Base-by-base conservation (phyloP, 108 stramenopile species). In the Cyclotella sp. region DNA sequence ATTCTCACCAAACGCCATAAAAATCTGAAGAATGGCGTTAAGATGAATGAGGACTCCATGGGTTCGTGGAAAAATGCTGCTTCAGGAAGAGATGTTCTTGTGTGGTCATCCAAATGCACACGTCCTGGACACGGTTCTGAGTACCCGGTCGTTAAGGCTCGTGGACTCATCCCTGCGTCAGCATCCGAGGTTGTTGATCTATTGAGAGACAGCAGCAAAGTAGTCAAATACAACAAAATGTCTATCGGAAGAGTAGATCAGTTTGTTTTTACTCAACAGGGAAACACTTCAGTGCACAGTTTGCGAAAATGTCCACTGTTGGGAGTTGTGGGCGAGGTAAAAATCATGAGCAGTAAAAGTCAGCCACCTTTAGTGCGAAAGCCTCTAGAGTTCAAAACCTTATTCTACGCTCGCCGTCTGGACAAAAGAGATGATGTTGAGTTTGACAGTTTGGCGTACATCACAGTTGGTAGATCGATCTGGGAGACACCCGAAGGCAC, bases 141-240 rank as follows among this genome's bases (percentile, higher is more conserved):
- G 40, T 68, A 86, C 64, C 91, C 91, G 16, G 75, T 91, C 21
- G 76, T 83, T 62, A 91, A 89, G 54, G 83, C 85, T 19, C 73
- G 91, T 26, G 88, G 85, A 3, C 29, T 89, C 13, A 72, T 91
- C 42, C 55, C 66, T 22, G 79, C 85, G 7, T 79, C 86, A 0
- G 85, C 91, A 8, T 13, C 55, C 24, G 53, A 68, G 7, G 66
- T 91, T 14, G 58, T 88, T 3, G 79, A 89, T 28, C 79, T 87
- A 27, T 57, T 91, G 80, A 43, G 70, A 54, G 91, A 91, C 70
- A 88, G 86, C 40, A 63, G 68, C 16, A 67, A 59, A 64, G 81
- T 87, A 22, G 75, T 62, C 43, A 66, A 77, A 44, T 91, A 91
- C 79, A 91, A 89, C 72, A 88, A 89, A 68, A 82, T 86, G 84